These are phyloP conservation scores for Macadamia tetraphylla DNA, from an alignment of 164 flowering plant species.

Conservation along the genomic window DNA sequence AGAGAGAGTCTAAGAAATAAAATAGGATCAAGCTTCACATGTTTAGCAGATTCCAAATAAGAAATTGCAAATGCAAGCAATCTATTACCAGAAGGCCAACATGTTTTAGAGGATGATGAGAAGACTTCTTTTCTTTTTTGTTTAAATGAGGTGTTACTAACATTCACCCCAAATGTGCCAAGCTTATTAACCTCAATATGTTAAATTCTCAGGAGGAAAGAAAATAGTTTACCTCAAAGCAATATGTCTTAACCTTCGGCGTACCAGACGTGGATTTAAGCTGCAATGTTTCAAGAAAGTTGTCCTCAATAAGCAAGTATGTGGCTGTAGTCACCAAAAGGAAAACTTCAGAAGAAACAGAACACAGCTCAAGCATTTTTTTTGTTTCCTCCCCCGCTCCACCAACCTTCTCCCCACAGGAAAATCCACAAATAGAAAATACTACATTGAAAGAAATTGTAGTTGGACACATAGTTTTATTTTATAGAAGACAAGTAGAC, in stretches of 20 bases:
- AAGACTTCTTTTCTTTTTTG: too few species aligned
- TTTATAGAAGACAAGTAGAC: too few species aligned
- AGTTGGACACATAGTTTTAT: too few species aligned
- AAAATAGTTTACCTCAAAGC: constrained; percentile 61
- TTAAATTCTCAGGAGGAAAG: background rate
- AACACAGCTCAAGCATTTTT: background rate
- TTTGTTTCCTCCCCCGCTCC: too few species aligned
- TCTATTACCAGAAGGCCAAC: too few species aligned
- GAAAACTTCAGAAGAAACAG: background rate
- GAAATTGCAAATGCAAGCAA: too few species aligned
- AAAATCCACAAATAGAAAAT: too few species aligned
- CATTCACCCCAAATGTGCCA: background rate
- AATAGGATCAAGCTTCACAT: background rate
- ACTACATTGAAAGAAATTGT: too few species aligned
- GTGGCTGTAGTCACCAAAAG: background rate
- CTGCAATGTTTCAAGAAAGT: constrained; percentile 33
- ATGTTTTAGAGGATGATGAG: too few species aligned
- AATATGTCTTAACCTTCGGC: constrained; percentile 73
- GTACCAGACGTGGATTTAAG: constrained; percentile 75
- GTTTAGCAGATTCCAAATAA: background rate
- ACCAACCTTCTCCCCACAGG: too few species aligned
- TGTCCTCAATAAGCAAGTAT: background rate
- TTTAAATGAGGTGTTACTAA: background rate
- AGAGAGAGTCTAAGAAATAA: background rate
- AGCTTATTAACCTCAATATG: background rate